Percentiles rank a stretch among this genome's conserved stretches.
These are phyloP conservation scores for Phytophthora lateralis DNA, from an alignment of 352 stramenopile genomes.

Conservation along the genomic window DNA sequence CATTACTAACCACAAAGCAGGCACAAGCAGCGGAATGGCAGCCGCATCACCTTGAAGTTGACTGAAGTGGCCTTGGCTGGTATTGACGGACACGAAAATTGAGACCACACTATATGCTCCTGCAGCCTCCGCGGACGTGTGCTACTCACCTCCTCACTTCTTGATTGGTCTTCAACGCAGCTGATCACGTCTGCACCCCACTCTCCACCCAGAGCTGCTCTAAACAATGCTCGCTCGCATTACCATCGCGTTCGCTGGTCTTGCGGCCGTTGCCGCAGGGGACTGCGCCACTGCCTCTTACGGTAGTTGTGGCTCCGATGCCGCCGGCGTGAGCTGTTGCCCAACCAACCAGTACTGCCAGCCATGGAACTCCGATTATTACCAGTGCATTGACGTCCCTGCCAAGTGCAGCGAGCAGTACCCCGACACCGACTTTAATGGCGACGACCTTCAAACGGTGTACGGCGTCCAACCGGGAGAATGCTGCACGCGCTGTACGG, in stretches of 20 bases:
- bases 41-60: background rate
- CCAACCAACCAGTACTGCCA: conserved; percentile 30
- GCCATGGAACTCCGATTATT: conserved; percentile 34
- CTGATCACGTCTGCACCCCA: conserved; percentile 1
- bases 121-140: background rate
- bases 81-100: background rate
- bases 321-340: conserved; percentile 22
- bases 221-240: conserved; percentile 30
- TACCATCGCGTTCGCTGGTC: conserved; percentile 16
- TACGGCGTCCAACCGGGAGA: conserved; percentile 34
- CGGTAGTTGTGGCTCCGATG: conserved; percentile 21
- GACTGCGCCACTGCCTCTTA: conserved; percentile 16
- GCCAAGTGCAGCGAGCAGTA: conserved; percentile 32
- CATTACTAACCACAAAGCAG: background rate
- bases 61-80: background rate
- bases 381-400: conserved; percentile 31
- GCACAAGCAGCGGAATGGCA: background rate
- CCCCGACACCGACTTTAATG: conserved; percentile 41
- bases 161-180: conserved; percentile 17
- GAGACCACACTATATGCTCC: conserved; percentile 6
- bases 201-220: background rate
- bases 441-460: conserved; percentile 37
- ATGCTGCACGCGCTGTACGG: conserved; percentile 29
- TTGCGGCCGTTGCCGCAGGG: conserved; percentile 2
- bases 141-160: conserved; percentile 19